These are phyloP conservation scores for Polyporus tsugae DNA, from an alignment of 1,284 basidiomycete genomes.

Conservation along the genomic window DNA sequence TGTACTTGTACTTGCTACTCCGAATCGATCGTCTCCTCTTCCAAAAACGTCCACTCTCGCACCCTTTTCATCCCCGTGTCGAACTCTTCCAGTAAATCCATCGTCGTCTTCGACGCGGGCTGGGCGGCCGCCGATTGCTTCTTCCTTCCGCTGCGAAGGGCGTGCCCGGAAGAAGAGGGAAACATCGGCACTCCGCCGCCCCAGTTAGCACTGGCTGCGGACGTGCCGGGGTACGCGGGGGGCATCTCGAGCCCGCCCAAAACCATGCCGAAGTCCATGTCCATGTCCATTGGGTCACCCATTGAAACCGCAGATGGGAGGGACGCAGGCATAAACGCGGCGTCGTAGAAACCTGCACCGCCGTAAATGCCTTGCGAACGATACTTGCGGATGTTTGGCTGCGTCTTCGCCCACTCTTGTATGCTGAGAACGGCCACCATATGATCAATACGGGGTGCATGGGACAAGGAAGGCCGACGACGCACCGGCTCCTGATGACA, in stretches of 20 bases:
- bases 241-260: not conserved
- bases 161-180: not conserved
- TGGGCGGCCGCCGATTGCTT: not conserved
- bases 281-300: slow-evolving; percentile 8
- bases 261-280: slow-evolving; percentile 11
- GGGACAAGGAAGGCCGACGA: not conserved
- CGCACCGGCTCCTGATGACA: slow-evolving; percentile 53
- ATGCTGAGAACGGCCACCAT: slow-evolving; percentile 42
- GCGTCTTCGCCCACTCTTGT: slow-evolving; percentile 46
- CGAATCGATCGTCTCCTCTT: not conserved
- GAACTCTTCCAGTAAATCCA: slow-evolving; percentile 32
- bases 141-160: not conserved
- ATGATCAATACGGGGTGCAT: not conserved
- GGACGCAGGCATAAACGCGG: not conserved
- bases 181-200: not conserved
- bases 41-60: slow-evolving; percentile 26
- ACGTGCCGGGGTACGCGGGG: not conserved
- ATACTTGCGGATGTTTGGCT: slow-evolving; percentile 41
- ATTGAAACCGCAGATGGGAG: not conserved
- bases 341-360: not conserved
- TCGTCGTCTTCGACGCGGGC: not conserved
- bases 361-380: not conserved
- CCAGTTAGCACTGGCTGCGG: not conserved
- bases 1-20: slow-evolving; percentile 7
- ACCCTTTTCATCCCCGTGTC: slow-evolving; percentile 34